A percentile compares a stretch with the other conserved stretches of the same genome.
These are phyloP conservation scores for Fistulifera pelliculosa DNA, from an alignment of 108 stramenopile genomes.

Conservation along the genomic window DNA sequence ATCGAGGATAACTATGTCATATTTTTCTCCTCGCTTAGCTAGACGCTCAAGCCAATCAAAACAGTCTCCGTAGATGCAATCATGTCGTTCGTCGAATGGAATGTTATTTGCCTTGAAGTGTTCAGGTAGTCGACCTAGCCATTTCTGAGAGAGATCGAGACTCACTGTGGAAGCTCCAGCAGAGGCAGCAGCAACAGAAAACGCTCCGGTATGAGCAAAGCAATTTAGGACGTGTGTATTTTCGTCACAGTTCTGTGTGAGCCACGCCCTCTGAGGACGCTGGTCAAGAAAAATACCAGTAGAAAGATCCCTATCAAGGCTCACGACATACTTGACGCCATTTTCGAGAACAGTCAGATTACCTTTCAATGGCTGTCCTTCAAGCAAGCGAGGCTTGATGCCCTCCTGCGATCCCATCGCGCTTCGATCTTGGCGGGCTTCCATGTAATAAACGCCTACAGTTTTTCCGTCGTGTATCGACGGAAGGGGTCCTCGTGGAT, in stretches of 20 bases:
- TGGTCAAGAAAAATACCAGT: slow-evolving; percentile 83
- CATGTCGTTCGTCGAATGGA: slow-evolving; percentile 64
- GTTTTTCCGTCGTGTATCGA: slow-evolving; percentile 80
- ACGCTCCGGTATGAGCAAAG: slow-evolving; percentile 79
- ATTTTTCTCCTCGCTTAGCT: slow-evolving; percentile 69
- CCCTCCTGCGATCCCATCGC: slow-evolving; percentile 41
- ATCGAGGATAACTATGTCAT: slow-evolving; percentile 80
- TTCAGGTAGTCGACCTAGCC: slow-evolving; percentile 66
- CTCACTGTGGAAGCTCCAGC: slow-evolving; percentile 72
- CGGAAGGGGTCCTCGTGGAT: slow-evolving; percentile 62
- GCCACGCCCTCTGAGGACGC: slow-evolving; percentile 62
- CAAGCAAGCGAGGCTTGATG: slow-evolving; percentile 46
- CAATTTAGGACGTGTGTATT: slow-evolving; percentile 74
- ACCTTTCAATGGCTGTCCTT: slow-evolving; percentile 30
- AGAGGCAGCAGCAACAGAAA: slow-evolving; percentile 69
- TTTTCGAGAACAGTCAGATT: slow-evolving; percentile 51
- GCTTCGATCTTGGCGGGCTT: slow-evolving; percentile 42
- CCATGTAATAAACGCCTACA: slow-evolving; percentile 61
- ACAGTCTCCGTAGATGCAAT: slow-evolving; percentile 79
- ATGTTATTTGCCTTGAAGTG: slow-evolving; percentile 78
- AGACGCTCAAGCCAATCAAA: slow-evolving; percentile 78
- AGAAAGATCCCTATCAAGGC: slow-evolving; percentile 63
- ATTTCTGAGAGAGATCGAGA: slow-evolving; percentile 72
- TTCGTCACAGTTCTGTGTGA: slow-evolving; percentile 45
- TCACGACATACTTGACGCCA: slow-evolving; percentile 58